phyloP scores from a whole-genome alignment of 306 rosid genomes.

The Echinosophora koreensis region DNA sequence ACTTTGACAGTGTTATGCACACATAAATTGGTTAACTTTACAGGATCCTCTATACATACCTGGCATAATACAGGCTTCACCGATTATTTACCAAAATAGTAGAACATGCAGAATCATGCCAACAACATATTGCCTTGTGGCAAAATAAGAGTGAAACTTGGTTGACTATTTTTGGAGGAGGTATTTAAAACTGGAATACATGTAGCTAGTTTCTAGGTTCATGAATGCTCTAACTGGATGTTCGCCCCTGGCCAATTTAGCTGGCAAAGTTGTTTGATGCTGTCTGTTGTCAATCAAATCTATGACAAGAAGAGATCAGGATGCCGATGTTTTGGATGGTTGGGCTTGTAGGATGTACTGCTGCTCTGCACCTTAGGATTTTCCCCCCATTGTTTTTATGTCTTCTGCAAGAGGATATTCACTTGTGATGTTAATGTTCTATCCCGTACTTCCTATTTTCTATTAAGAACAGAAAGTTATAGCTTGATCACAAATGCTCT shows the following conservation, averaged over 20 bases:
- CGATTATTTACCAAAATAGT: not conserved
- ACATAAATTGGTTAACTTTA: not conserved
- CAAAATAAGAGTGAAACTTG: slow-evolving; percentile 5
- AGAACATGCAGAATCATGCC: slow-evolving; percentile 11
- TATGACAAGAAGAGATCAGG: slow-evolving; percentile 11
- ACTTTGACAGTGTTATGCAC: not conserved
- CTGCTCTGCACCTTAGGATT: slow-evolving; percentile 22
- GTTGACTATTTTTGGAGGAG: slow-evolving; percentile 1
- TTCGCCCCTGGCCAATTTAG: slow-evolving; percentile 2
- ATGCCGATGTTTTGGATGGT: slow-evolving; percentile 9
- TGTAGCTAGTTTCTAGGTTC: slow-evolving; percentile 16
- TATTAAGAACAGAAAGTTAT: not conserved
- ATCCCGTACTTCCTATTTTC: not conserved
- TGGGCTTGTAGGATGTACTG: slow-evolving; percentile 17
- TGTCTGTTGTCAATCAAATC: slow-evolving; percentile 20
- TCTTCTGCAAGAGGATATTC: not conserved
- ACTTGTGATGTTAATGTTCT: slow-evolving; percentile 5
- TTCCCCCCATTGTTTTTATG: not conserved
- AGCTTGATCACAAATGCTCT: not conserved
- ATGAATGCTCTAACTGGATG: slow-evolving; percentile 16
- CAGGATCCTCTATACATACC: not conserved
- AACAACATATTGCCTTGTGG: not conserved
- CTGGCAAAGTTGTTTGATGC: not conserved
- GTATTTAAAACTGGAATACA: slow-evolving; percentile 19
- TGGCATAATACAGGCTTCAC: slow-evolving; percentile 1